Evolutionary conservation across 2,329 filamentous ascomycete species (phyloP).

Genomic region (Xylogone sp.): DNA sequence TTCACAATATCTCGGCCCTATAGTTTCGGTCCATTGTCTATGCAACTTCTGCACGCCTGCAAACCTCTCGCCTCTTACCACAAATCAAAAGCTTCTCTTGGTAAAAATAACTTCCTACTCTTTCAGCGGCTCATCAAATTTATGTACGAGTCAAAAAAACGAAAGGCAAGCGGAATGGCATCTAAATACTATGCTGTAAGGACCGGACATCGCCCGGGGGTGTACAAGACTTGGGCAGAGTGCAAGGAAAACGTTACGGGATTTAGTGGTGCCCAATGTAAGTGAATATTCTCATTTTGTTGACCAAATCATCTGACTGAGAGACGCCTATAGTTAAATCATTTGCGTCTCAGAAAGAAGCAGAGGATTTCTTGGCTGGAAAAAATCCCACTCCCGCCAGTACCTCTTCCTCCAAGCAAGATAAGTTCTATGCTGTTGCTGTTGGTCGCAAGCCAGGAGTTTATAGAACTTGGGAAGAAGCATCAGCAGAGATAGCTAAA

Average conservation of each 20-base stretch:
- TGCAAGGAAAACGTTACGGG: conserved; percentile 58
- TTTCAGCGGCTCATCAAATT: background rate
- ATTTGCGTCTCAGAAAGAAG: conserved; percentile 69
- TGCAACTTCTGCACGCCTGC: background rate
- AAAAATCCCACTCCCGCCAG: conserved; percentile 35
- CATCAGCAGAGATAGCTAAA: conserved; percentile 69
- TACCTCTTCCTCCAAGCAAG: conserved; percentile 23
- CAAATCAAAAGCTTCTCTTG: too few relatives aligned
- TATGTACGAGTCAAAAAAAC: conserved; percentile 17
- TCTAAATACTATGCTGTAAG: conserved; percentile 61
- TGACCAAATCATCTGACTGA: background rate
- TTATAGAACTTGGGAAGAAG: conserved; percentile 63
- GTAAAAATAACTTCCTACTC: background rate
- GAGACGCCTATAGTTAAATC: conserved; percentile 64
- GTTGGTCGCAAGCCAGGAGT: conserved; percentile 56
- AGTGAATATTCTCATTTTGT: conserved; percentile 30
- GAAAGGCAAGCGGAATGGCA: conserved; percentile 14
- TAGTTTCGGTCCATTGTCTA: too few relatives aligned
- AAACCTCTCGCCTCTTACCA: background rate
- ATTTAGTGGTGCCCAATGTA: conserved; percentile 64
- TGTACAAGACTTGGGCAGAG: conserved; percentile 60
- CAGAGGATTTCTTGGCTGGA: conserved; percentile 72
- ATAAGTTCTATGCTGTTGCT: conserved; percentile 58
- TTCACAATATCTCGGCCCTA: too few relatives aligned
- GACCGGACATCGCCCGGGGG: conserved; percentile 51